Evolutionary conservation across 768 basidiomycete genomes (phyloP), one percentile per base, ranked within the genome.

Genomic region (Crassisporium funariophilum): DNA sequence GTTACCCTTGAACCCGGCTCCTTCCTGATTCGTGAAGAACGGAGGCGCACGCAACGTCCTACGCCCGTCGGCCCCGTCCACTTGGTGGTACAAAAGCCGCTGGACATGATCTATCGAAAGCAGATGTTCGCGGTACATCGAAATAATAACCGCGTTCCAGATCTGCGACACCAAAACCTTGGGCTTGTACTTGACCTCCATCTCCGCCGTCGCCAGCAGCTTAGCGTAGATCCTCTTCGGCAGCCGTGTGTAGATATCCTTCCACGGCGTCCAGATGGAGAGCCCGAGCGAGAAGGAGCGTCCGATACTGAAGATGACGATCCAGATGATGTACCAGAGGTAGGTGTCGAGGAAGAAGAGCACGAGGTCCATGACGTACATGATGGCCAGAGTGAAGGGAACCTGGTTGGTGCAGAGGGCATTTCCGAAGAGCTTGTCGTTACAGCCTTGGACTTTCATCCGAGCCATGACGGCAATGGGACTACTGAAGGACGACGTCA

Each of bases 261-360:
- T 88, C 97, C 97, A 99, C 0, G 97, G 97, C 0, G 97, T 98
- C 97, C 97, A 99, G 54, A 99, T 97, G 17, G 91, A 95, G 53
- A 99, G 76, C 9, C 97, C 97, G 20, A 99, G 78, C 2, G 85
- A 75, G 65, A 99, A 99, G 15, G 91, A 92, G 15, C 95, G 82
- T 7, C 81, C 86, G 38, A 95, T 87, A 61, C 87, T 90, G 77
- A 95, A 93, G 57, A 95, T 86, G 53, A 95, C 94, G 59, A 93
- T 82, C 95, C 95, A 98, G 65, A 98, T 94, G 74, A 98, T 92
- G 73, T 97, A 99, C 97, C 97, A 99, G 35, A 99, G 73, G 77
- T 98, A 99, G 36, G 97, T 99, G 77, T 99, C 97, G 72, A 99
- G 74, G 83, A 99, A 99, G 84, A 98, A 99, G 57, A 99, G 76